Base-by-base conservation (phyloP, 805 yeast genomes). In the Ogataea glucozyma region DNA sequence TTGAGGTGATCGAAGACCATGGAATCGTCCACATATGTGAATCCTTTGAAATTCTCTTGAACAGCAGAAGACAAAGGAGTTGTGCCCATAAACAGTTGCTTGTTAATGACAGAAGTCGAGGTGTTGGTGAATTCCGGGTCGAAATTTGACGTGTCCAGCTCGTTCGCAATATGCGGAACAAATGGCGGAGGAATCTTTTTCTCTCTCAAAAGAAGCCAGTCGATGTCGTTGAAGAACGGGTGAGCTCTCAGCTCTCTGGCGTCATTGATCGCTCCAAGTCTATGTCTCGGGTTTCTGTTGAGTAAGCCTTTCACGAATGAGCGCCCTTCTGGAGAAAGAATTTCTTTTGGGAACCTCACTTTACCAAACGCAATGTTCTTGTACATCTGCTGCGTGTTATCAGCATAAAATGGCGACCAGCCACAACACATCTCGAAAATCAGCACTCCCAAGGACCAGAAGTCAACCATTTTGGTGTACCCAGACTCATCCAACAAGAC, bases 371-470 rank as follows among this genome's bases (percentile, higher is more conserved):
- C 99, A 70, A 93, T 93, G 68, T 93, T 93, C 70, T 91, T 93
- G 70, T 93, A 93, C 99, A 93, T 93, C 66, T 93, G 97, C 70
- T 93, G 98, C 38, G 96, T 89, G 65, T 88, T 91, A 50, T 91
- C 97, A 20, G 98, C 99, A 60, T 88, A 93, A 65, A 93, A 93
- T 42, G 99, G 99, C 4, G 96, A 86, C 99, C 98, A 93, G 39
- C 99, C 99, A 70, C 98, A 93, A 66, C 98, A 90, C 99, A 93
- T 93, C 70, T 93, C 99, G 66, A 93, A 93, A 34, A 93, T 89
- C 45, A 93, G 72, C 19, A 93, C 99, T 47, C 99, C 99, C 45
- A 93, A 71, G 2, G 98, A 90, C 99, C 99, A 93, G 58, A 93
- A 93, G 65, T 93, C 99, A 48, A 93, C 99, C 98, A 93, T 91